Percentiles rank a stretch among this genome's conserved stretches.
Evolutionary conservation across 2,329 filamentous ascomycete species (phyloP).

Genomic region (Cordyceps cateniannulata): DNA sequence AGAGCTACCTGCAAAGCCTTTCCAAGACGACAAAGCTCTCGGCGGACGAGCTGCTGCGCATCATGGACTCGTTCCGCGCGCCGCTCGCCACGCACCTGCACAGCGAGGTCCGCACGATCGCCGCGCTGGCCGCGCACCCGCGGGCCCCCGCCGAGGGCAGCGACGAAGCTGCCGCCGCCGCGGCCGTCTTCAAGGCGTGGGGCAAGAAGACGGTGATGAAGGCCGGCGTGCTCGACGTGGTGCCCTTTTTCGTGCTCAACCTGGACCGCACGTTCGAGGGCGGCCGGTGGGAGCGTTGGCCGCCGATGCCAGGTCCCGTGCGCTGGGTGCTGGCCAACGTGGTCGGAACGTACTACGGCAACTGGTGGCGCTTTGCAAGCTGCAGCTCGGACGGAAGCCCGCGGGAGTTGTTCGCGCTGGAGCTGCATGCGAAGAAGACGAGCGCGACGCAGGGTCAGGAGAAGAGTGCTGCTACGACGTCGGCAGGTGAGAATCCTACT

Average conservation of each 20-base stretch:
- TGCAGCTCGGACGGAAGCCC: constrained; percentile 49
- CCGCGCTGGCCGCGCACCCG: constrained; percentile 41
- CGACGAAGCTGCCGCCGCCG: constrained; percentile 37
- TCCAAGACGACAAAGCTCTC: constrained; percentile 36
- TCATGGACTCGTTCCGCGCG: constrained; percentile 45
- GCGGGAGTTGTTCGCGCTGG: constrained; percentile 46
- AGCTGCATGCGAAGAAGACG: constrained; percentile 9
- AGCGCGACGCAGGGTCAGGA: not conserved
- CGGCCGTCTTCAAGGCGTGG: constrained; percentile 51
- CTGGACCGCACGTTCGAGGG: constrained; percentile 53
- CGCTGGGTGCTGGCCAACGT: constrained; percentile 55
- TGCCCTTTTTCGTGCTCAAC: constrained; percentile 60
- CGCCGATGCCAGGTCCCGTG: constrained; percentile 55
- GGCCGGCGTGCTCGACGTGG: constrained; percentile 51
- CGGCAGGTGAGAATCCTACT: not conserved
- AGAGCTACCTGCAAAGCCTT: constrained; percentile 43
- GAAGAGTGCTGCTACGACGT: not conserved
- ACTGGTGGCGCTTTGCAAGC: constrained; percentile 60
- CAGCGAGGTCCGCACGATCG: constrained; percentile 47
- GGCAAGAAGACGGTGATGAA: constrained; percentile 58
- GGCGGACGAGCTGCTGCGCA: constrained; percentile 35
- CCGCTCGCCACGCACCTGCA: constrained; percentile 50
- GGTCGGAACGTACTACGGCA: constrained; percentile 47
- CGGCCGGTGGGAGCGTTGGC: constrained; percentile 56
- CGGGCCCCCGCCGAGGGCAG: constrained; percentile 42